phyloP scores from a whole-genome alignment of 306 rosid species.

The Casuarina cunninghamiana region DNA sequence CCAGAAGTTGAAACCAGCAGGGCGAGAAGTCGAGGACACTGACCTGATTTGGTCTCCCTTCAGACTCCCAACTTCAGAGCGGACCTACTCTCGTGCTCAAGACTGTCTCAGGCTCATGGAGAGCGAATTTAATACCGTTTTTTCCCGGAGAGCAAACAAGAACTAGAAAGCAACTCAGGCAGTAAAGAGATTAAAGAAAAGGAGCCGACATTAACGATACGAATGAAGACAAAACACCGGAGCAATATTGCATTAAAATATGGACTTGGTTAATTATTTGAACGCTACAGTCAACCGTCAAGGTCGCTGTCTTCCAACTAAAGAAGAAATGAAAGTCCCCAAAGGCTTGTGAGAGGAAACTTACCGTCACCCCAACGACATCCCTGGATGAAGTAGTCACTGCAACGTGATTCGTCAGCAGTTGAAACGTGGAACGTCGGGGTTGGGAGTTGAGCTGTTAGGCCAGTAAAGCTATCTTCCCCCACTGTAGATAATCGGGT shows the following conservation, averaged over 20 bases:
- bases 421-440: not conserved
- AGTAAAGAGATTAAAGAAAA: constrained; percentile 24
- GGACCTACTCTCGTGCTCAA: constrained; percentile 15
- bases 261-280: constrained; percentile 17
- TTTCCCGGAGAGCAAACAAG: constrained; percentile 40
- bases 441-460: not conserved
- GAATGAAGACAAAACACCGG: constrained; percentile 18
- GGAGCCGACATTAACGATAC: constrained; percentile 17
- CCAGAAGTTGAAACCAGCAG: not conserved
- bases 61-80: constrained; percentile 24
- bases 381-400: not conserved
- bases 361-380: not conserved
- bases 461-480: not conserved
- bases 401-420: not conserved
- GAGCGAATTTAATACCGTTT: constrained; percentile 13
- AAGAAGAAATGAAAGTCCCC: not conserved
- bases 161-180: constrained; percentile 31
- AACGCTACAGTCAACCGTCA: constrained; percentile 36
- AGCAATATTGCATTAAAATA: constrained; percentile 8
- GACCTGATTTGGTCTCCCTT: constrained; percentile 17
- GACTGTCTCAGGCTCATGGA: constrained; percentile 22
- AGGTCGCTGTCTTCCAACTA: constrained; percentile 34
- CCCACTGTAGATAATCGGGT: not conserved
- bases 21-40: not conserved
- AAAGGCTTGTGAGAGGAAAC: not conserved